Base-by-base conservation (phyloP, 257 asterid species). In the Capsicum chinense region DNA sequence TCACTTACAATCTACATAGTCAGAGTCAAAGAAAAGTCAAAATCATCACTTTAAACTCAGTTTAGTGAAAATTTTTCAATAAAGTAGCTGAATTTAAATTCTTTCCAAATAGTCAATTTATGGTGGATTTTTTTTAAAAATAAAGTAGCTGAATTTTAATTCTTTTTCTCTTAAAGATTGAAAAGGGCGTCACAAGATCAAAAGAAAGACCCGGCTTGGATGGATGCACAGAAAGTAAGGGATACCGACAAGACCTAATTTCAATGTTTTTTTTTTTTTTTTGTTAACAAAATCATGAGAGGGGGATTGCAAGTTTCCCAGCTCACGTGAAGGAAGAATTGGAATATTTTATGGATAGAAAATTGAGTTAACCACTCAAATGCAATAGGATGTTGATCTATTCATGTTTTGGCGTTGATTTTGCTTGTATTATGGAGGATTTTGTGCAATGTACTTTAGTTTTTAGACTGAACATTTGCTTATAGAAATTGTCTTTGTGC, bases 41-140 rank as follows among this genome's bases (percentile, higher is more conserved):
- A 67, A 71, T 9, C 26, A 47, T 71, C 79, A 26, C 17, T 71
- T 71, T n/a, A 19, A 71, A 71, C 79, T 44, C 17, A n/a, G 79
- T 71, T 47, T 56, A 17, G 67, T 60, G 67, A 59, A 60, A 8
- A n/a, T 0, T 60, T 60, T 60, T 60, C 35, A n/a, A 60, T n/a
- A 8, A 60, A 60, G 67, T 3, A 60, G 1, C 7, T 21, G 14
- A 60, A 60, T 60, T 60, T 60, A 60, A 60, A 39, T 7, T 60
- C 67, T n/a, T 60, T 26, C 35, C 14, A 60, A n/a, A 60, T 60
- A 60, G 35, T 60, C 67, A 13, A 60, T n/a, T 60, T n/a, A 60
- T 0, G 8, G 35, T 60, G 35, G 67, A 60, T 60, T 60, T 60
- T 60, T 7, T 3, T 8, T n/a, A n/a, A 60, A n/a, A 26, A 26